Evolutionary conservation across 2,329 filamentous ascomycete genomes (phyloP).

Genomic region (Lachnellula cervina): DNA sequence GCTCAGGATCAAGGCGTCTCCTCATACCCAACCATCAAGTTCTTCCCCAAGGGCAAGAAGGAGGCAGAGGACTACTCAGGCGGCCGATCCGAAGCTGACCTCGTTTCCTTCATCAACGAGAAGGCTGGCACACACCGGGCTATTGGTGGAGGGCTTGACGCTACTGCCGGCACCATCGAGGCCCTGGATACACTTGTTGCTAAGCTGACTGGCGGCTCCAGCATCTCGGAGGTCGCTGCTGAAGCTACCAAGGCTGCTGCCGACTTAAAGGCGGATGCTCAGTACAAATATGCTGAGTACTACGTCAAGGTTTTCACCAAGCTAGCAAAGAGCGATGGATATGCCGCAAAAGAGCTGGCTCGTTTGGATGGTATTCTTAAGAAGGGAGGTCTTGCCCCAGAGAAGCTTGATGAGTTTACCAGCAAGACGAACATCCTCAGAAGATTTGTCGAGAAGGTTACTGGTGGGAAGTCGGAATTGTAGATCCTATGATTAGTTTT

Average conservation of each 20-base stretch:
- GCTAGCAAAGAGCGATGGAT: constrained; percentile 70
- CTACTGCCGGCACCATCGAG: constrained; percentile 75
- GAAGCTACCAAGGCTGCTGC: constrained; percentile 70
- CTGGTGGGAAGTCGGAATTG: constrained; percentile 56
- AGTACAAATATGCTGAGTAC: constrained; percentile 83
- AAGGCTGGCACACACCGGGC: constrained; percentile 84
- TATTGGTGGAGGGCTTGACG: constrained; percentile 73
- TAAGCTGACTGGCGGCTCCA: constrained; percentile 60
- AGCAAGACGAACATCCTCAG: constrained; percentile 83
- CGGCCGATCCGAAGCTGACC: constrained; percentile 68
- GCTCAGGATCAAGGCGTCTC: constrained; percentile 71
- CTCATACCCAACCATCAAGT: constrained; percentile 96
- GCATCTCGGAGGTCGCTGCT: constrained; percentile 57
- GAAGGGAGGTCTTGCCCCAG: constrained; percentile 78
- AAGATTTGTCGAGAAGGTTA: constrained; percentile 63
- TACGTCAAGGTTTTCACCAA: constrained; percentile 90
- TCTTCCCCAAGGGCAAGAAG: constrained; percentile 81
- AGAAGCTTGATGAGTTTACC: constrained; percentile 85
- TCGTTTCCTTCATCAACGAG: constrained; percentile 80
- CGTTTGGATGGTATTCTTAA: constrained; percentile 73
- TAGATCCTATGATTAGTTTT: constrained; percentile 24
- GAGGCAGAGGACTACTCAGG: constrained; percentile 67
- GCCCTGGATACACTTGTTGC: constrained; percentile 70
- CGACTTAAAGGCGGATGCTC: constrained; percentile 54
- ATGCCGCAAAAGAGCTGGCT: constrained; percentile 78